Base-by-base conservation (phyloP, 75 land plant genomes). In the Sequoia sempervirens region DNA sequence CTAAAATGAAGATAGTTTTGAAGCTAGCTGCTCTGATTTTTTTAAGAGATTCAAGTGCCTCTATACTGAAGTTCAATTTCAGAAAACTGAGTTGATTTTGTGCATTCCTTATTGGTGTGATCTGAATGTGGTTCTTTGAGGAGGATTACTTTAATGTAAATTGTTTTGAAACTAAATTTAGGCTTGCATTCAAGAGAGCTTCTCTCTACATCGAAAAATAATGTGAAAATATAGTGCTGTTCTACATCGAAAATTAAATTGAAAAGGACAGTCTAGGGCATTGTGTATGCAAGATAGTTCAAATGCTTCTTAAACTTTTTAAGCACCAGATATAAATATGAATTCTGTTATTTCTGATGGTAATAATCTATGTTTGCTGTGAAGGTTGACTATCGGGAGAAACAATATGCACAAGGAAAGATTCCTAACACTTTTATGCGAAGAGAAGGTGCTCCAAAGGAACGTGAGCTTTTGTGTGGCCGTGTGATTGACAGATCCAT, bases 331-430 rank as follows among this genome's bases (percentile, higher is more conserved):
- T n/a, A n/a, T 45, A 45, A 78, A 12, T 30, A 8, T 45, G 50
- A 45, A 78, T 78, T 20, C 30, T 78, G 47, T 43, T 78, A n/a
- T 10, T 45, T 78, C 50, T 81, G 36, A 83, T n/a, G 37, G 11
- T 82, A 15, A 37, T 64, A 36, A 28, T 66, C 14, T 15, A 7
- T 46, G 23, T 6, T 41, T 70, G 2, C 32, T 83, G 32, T 43
- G 70, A 84, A 95, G 97, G 99, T 97, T 85, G 99, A 97, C 56
- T 97, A 97, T 82, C 91, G 95, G 84, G 99, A 97, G 89, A 97
- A 94, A 73, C 95, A 93, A 82, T 97, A 90, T 92, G 99, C 98
- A 5, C 97, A 93, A 88, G 98, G 99, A 43, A 90, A 91, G 50
- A 97, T 97, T 86, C 99, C 99, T 18, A 90, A 82, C 23, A 95